A percentile compares a stretch with the other conserved stretches of the same genome.
Conservation (phyloP, 129 eudicot species). For the Pseudognaphalium luteoalbum region DNA sequence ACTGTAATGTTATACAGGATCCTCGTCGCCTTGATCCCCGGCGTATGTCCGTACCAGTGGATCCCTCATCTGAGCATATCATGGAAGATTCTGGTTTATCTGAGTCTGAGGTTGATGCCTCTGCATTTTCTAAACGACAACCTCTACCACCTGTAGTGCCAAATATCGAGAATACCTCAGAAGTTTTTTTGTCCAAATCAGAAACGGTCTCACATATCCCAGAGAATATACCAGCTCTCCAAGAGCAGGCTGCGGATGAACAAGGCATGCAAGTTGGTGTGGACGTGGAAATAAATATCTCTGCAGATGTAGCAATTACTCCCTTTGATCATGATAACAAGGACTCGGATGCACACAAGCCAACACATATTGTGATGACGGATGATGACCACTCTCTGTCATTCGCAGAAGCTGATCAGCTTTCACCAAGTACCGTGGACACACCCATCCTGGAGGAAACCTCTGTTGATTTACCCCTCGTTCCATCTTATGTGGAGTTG, state of each 20-base stretch:
- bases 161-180: slow-evolving; percentile 35
- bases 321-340: slow-evolving; percentile 38
- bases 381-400: slow-evolving; percentile 48
- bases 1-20: slow-evolving; percentile 54
- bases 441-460: slow-evolving; percentile 49
- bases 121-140: slow-evolving; percentile 33
- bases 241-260: slow-evolving; percentile 45
- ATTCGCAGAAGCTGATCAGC: slow-evolving; percentile 57
- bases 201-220: slow-evolving; percentile 34
- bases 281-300: slow-evolving; percentile 35
- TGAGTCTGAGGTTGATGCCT: slow-evolving; percentile 45
- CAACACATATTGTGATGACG: slow-evolving; percentile 31
- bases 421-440: slow-evolving; percentile 52
- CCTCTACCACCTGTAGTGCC: slow-evolving; percentile 33
- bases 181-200: slow-evolving; percentile 35
- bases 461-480: slow-evolving; percentile 57
- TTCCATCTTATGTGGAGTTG: slow-evolving; percentile 69
- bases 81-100: slow-evolving; percentile 50
- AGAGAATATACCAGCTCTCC: slow-evolving; percentile 30
- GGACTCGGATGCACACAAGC: slow-evolving; percentile 33
- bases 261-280: slow-evolving; percentile 35
- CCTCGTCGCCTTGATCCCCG: slow-evolving; percentile 98
- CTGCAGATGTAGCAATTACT: slow-evolving; percentile 39
- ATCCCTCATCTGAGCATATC: slow-evolving; percentile 41
- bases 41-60: slow-evolving; percentile 55